Conservation (phyloP, 371 early-diverging fungal species). For the Thermomucor indicae-seudaticae region DNA sequence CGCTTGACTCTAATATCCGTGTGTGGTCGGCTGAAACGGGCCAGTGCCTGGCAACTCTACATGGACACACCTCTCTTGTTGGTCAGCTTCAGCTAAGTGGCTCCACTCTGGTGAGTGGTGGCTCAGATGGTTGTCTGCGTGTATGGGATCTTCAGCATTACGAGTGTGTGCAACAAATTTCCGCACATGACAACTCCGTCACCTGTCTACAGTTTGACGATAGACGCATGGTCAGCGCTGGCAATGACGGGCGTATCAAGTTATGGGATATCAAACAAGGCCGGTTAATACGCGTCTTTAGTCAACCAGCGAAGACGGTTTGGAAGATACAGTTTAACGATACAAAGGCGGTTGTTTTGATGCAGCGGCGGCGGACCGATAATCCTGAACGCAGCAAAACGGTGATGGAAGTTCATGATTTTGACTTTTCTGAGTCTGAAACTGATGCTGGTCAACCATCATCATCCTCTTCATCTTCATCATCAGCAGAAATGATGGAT, state of each 20-base stretch:
- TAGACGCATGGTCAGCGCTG: constrained; percentile 77
- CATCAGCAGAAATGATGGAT: not conserved
- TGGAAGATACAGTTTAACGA: constrained; percentile 65
- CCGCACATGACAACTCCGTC: constrained; percentile 80
- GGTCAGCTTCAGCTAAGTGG: constrained; percentile 80
- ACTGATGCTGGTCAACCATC: not conserved
- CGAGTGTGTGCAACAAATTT: constrained; percentile 65
- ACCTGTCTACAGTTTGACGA: constrained; percentile 86
- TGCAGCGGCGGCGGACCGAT: constrained; percentile 38
- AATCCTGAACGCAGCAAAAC: constrained; percentile 37
- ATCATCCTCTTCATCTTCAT: constrained; percentile 1
- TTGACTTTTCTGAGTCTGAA: constrained; percentile 19
- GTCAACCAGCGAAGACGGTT: constrained; percentile 53
- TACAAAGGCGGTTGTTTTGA: constrained; percentile 57
- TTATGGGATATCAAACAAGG: constrained; percentile 83
- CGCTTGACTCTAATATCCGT: constrained; percentile 70
- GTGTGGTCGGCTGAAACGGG: constrained; percentile 72
- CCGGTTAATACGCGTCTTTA: constrained; percentile 65
- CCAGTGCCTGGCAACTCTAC: constrained; percentile 50
- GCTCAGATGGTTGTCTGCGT: constrained; percentile 83
- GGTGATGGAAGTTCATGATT: constrained; percentile 52
- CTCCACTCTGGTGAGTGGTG: constrained; percentile 73
- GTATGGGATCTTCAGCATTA: constrained; percentile 82
- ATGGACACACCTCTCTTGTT: constrained; percentile 84
- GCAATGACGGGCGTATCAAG: constrained; percentile 83